These are phyloP conservation scores for Aphanomyces astaci DNA, from an alignment of 352 stramenopile species.

Conservation along the genomic window DNA sequence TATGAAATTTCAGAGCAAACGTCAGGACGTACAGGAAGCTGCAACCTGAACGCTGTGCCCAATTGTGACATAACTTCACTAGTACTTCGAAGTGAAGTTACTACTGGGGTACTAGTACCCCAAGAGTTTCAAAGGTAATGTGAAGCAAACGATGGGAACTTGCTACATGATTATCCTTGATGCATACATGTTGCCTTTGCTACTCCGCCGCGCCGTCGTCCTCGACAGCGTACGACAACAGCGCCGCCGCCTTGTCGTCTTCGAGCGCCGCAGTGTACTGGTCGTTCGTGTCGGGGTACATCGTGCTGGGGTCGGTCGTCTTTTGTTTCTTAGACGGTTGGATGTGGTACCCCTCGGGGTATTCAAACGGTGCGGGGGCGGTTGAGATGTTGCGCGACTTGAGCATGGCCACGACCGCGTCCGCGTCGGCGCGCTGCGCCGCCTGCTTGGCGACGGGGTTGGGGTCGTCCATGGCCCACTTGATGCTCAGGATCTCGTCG, in stretches of 20 bases:
- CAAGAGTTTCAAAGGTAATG: too few relatives aligned
- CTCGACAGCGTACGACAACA: slow-evolving; percentile 5
- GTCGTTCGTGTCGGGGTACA: slow-evolving; percentile 65
- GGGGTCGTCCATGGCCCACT: slow-evolving; percentile 90
- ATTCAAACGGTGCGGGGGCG: slow-evolving; percentile 60
- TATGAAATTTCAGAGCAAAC: too few relatives aligned
- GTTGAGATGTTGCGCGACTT: slow-evolving; percentile 55
- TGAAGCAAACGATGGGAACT: background rate
- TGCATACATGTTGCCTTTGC: too few relatives aligned
- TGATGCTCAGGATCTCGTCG: slow-evolving; percentile 87
- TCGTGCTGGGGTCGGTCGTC: slow-evolving; percentile 41
- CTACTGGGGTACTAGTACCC: too few relatives aligned
- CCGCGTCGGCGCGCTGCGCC: slow-evolving; percentile 72
- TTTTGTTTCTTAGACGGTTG: slow-evolving; percentile 57
- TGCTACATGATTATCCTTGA: too few relatives aligned
- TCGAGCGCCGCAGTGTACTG: slow-evolving; percentile 30
- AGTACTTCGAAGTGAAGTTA: too few relatives aligned
- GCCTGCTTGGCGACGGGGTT: slow-evolving; percentile 89
- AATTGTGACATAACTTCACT: too few relatives aligned
- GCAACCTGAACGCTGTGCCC: too few relatives aligned
- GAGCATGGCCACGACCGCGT: slow-evolving; percentile 84
- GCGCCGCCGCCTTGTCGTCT: background rate
- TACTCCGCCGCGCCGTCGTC: too few relatives aligned
- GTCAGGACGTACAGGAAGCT: too few relatives aligned
- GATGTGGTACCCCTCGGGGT: slow-evolving; percentile 71